A percentile compares a stretch with the other conserved stretches of the same genome.
Conservation (phyloP, 345 rosid genomes). For the Raphanus sativus region DNA sequence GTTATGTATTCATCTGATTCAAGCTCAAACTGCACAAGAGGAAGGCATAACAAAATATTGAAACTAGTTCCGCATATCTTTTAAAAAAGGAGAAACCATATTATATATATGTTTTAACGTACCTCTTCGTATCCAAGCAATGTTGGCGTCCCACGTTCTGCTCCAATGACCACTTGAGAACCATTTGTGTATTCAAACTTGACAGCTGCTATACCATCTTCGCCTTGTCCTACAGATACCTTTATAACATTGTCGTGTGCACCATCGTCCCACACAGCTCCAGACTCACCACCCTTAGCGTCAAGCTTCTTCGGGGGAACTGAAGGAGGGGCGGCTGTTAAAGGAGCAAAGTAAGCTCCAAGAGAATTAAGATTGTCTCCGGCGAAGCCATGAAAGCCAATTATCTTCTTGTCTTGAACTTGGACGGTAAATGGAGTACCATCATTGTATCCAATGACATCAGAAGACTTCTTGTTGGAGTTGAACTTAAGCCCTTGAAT, state of each 20-base stretch:
- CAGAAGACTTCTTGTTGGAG: background rate
- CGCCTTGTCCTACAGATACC: constrained; percentile 5
- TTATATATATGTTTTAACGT: background rate
- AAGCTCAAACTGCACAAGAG: constrained; percentile 26
- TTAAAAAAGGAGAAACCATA: background rate
- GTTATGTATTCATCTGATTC: constrained; percentile 30
- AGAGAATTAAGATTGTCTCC: background rate
- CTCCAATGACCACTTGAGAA: constrained; percentile 13
- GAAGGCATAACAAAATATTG: background rate
- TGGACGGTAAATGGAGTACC: background rate
- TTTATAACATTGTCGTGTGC: background rate
- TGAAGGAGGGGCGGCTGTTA: background rate
- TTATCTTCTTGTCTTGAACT: background rate
- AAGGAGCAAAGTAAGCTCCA: background rate
- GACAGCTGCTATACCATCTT: constrained; percentile 16
- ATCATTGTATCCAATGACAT: background rate
- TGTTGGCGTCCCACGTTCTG: constrained; percentile 18
- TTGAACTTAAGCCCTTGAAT: background rate
- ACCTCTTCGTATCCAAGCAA: constrained; percentile 30
- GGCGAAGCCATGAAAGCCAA: background rate
- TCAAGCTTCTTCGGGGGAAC: background rate
- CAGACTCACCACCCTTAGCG: background rate
- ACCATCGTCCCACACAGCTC: background rate
- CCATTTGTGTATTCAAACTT: constrained; percentile 28
- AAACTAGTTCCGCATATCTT: background rate